These are phyloP conservation scores for Hansenula lynferdii DNA, from an alignment of 1,139 yeast species.

Conservation along the genomic window DNA sequence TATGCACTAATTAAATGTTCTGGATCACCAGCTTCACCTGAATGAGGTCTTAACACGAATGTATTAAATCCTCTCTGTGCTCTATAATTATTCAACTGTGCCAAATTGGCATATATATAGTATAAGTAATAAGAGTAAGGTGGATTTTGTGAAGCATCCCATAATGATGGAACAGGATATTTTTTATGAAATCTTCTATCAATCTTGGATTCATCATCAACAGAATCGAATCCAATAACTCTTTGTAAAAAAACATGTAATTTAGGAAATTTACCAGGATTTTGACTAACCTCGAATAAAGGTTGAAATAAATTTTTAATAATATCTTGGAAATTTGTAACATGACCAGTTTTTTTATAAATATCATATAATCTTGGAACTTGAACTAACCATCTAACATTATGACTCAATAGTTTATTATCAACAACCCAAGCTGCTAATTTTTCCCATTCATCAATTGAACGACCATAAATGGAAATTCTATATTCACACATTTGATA, in stretches of 20 bases:
- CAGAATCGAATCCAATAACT: conserved; percentile 97
- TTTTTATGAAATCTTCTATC: conserved; percentile 79
- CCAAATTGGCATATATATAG: conserved; percentile 80
- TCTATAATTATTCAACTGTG: conserved; percentile 83
- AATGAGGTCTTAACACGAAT: conserved; percentile 91
- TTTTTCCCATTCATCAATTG: conserved; percentile 90
- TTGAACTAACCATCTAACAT: conserved; percentile 96
- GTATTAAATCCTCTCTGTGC: conserved; percentile 72
- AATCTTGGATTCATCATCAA: conserved; percentile 93
- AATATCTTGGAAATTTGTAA: conserved; percentile 69
- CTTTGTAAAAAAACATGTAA: conserved; percentile 82
- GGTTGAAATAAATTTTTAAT: conserved; percentile 80
- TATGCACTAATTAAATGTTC: conserved; percentile 92
- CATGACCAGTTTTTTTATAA: conserved; percentile 73
- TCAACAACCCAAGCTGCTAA: conserved; percentile 94
- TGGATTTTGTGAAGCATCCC: conserved; percentile 80
- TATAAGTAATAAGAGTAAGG: conserved; percentile 97
- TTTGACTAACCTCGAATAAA: conserved; percentile 82
- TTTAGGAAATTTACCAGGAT: conserved; percentile 87
- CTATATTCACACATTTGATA: conserved; percentile 97
- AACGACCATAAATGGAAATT: conserved; percentile 90
- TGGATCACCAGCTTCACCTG: conserved; percentile 99
- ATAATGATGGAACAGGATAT: conserved; percentile 75
- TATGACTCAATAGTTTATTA: conserved; percentile 85
- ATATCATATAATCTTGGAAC: conserved; percentile 91